Conservation (phyloP, 2,329 filamentous ascomycete genomes). For the Botrytis tulipae region DNA sequence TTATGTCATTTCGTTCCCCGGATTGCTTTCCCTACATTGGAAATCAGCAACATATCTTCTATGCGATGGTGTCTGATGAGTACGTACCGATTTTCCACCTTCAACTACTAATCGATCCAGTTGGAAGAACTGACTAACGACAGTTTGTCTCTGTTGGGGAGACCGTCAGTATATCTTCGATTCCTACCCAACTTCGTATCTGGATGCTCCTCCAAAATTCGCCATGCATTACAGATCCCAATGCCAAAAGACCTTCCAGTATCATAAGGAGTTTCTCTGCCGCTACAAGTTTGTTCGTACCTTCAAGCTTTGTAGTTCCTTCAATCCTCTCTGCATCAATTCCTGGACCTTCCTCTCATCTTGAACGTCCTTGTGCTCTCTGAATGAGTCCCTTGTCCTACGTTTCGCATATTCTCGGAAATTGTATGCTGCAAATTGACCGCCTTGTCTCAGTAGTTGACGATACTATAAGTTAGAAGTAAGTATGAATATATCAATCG, state of each 20-base stretch:
- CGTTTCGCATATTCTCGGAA: slow-evolving; percentile 96
- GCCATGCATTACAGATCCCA: not conserved
- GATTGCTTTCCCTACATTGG: slow-evolving; percentile 63
- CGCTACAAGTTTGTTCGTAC: slow-evolving; percentile 49
- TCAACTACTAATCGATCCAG: slow-evolving; percentile 90
- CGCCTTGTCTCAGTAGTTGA: slow-evolving; percentile 80
- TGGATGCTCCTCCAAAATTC: not conserved
- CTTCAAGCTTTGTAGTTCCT: slow-evolving; percentile 88
- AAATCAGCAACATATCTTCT: slow-evolving; percentile 20
- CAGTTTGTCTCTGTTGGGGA: slow-evolving; percentile 75
- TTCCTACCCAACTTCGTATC: not conserved
- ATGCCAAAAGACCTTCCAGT: not conserved
- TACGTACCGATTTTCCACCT: slow-evolving; percentile 70
- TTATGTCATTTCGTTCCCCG: slow-evolving; percentile 62
- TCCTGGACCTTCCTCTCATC: slow-evolving; percentile 81
- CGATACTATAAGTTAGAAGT: slow-evolving; percentile 66
- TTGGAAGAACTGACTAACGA: slow-evolving; percentile 93
- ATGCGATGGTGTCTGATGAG: slow-evolving; percentile 12
- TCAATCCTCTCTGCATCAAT: slow-evolving; percentile 81
- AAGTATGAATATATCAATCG: not conserved
- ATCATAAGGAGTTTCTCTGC: not conserved
- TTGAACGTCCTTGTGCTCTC: slow-evolving; percentile 69
- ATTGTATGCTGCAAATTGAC: slow-evolving; percentile 91
- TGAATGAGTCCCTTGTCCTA: slow-evolving; percentile 86
- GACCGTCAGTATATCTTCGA: slow-evolving; percentile 22